Base-by-base conservation (phyloP, 140 eudicot genomes). In the Bidens hawaiensis region DNA sequence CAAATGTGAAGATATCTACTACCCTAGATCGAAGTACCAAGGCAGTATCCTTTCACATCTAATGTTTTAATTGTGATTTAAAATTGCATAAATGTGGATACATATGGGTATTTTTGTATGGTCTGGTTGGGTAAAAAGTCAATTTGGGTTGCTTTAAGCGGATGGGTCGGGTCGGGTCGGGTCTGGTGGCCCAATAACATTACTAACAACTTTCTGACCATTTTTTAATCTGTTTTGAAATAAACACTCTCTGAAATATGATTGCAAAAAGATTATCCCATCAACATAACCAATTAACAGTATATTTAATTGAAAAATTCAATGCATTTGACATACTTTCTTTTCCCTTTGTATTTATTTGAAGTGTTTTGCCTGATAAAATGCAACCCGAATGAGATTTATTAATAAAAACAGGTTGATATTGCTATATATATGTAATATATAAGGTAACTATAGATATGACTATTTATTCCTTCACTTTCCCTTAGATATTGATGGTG, bases 401-500 rank as follows among this genome's bases (percentile, higher is more conserved):
- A 21, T 51, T 23, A 1, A 1, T 15, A 13, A 16, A 27, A 27
- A 54, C 10, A 25, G 24, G 62, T 56, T 56, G 38, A 15, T 12
- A 7, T 56, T 14, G 62, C 25, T 6, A 47, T 28, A 16, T 5
- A 48, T 9, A 15, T 30, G n/a, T n/a, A n/a, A n/a, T n/a, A n/a
- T n/a, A n/a, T n/a, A n/a, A 27, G 43, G 22, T 16, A n/a, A 16
- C 24, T 55, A 16, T 45, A 21, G 17, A 27, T 46, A 48, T 47
- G 43, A 16, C 22, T 18, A 1, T 31, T 5, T 47, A 19, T 46
- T 47, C 31, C 69, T 60, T 71, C 27, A 43, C 62, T 60, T 60
- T 12, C n/a, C 4, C n/a, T 28, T 70, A 77, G 82, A 65, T 60
- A 66, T 76, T 64, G 82, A 76, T 17, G 78, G 82, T 22, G 74